Conservation (phyloP, 2,329 filamentous ascomycete species). For the Pseudopyrenochaeta lycopersici region DNA sequence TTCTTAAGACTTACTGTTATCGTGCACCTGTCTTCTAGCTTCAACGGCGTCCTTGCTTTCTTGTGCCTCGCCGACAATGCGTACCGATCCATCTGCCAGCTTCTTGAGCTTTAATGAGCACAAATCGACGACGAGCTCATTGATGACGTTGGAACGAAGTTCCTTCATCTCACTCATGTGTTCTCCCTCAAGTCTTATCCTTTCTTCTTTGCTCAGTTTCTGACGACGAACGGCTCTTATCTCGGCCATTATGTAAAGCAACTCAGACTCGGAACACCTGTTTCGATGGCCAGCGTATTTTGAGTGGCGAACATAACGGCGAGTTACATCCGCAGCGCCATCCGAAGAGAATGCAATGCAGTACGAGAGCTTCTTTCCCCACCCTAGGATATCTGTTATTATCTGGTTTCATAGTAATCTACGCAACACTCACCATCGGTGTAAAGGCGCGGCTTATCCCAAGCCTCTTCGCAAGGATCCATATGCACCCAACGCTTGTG, state of each 20-base stretch:
- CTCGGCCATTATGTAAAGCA: constrained; percentile 89
- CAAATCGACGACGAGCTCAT: background rate
- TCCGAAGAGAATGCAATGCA: constrained; percentile 93
- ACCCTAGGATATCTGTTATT: constrained; percentile 60
- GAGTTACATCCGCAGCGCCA: constrained; percentile 69
- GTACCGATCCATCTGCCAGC: background rate
- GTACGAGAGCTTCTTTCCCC: constrained; percentile 93
- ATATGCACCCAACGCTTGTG: constrained; percentile 91
- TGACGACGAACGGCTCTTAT: constrained; percentile 81
- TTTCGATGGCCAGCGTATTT: constrained; percentile 66
- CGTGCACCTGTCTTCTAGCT: background rate
- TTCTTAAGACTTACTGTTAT: background rate
- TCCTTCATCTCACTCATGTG: constrained; percentile 76
- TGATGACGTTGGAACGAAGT: constrained; percentile 49
- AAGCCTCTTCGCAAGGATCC: constrained; percentile 88
- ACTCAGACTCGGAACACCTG: constrained; percentile 81
- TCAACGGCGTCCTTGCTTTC: background rate
- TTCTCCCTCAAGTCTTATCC: constrained; percentile 78
- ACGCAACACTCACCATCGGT: constrained; percentile 70
- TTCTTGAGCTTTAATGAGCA: background rate
- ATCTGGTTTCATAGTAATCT: background rate
- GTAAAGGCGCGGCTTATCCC: constrained; percentile 90
- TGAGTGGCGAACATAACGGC: constrained; percentile 65
- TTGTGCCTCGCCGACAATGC: background rate
- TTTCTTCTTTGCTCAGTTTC: constrained; percentile 82